phyloP scores from a whole-genome alignment of 2,329 filamentous ascomycete species.

The Venturia carpophila region DNA sequence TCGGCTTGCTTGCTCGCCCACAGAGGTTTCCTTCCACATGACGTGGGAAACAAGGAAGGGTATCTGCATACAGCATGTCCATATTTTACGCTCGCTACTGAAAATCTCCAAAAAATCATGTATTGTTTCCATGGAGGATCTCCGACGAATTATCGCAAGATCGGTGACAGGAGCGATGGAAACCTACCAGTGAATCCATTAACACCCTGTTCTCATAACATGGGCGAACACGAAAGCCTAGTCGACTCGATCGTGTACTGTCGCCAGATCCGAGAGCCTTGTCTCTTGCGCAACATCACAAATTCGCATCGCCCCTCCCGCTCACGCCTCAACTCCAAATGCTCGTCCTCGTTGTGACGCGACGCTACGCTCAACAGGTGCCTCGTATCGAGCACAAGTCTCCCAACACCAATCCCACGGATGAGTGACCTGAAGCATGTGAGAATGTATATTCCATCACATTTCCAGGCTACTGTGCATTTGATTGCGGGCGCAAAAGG shows the following conservation, averaged over 20 bases:
- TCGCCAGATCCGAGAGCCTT: background rate
- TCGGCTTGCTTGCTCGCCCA: background rate
- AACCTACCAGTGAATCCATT: background rate
- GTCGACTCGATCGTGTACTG: background rate
- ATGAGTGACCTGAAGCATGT: background rate
- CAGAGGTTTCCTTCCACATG: background rate
- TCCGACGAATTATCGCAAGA: background rate
- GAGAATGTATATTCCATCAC: background rate
- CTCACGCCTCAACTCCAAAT: background rate
- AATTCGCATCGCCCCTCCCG: background rate
- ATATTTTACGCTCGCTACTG: background rate
- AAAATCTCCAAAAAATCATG: background rate
- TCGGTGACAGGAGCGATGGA: background rate
- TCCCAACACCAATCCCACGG: background rate
- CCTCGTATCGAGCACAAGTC: background rate
- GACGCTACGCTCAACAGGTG: no score
- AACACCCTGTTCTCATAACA: background rate
- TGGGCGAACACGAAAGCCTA: background rate
- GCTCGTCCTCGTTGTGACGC: no score
- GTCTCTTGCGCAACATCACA: background rate
- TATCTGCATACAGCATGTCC: background rate
- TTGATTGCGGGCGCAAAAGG: background rate
- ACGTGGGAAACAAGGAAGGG: background rate
- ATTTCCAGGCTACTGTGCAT: background rate
- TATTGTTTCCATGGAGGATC: no score